Percentiles rank a stretch among this genome's conserved stretches.
phyloP scores from a whole-genome alignment of 169 alveolate species.

The Plasmodium malariae region DNA sequence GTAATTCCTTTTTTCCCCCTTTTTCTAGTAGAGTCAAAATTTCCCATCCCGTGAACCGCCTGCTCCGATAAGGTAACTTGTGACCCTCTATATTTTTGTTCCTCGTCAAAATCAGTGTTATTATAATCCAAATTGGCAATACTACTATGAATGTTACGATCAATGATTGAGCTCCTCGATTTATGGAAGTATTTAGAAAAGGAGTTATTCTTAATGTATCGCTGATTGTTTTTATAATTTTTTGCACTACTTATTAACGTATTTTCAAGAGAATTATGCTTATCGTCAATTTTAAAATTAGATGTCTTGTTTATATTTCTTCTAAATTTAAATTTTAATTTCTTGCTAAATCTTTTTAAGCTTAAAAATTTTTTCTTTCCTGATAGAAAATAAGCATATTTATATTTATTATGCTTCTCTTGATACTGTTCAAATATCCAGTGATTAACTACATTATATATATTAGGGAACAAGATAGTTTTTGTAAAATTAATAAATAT shows the following conservation, averaged over 20 bases:
- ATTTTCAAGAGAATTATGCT: not conserved
- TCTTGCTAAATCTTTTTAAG: slow-evolving; percentile 49
- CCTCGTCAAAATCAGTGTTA: slow-evolving; percentile 41
- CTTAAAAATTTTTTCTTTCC: slow-evolving; percentile 35
- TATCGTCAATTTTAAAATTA: not conserved
- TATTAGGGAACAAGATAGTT: slow-evolving; percentile 77
- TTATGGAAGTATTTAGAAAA: slow-evolving; percentile 16
- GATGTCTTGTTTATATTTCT: not conserved
- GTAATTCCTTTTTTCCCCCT: not conserved
- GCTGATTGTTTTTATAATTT: not conserved
- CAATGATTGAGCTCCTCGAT: not conserved
- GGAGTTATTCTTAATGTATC: not conserved
- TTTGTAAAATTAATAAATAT: slow-evolving; percentile 76
- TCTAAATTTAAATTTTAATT: slow-evolving; percentile 25
- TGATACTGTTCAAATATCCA: slow-evolving; percentile 79
- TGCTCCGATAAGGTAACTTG: slow-evolving; percentile 24
- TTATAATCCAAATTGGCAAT: slow-evolving; percentile 8
- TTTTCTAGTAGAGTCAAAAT: not conserved
- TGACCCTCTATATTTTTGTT: slow-evolving; percentile 4
- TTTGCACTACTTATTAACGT: not conserved
- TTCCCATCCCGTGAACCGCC: slow-evolving; percentile 40
- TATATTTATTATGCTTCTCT: slow-evolving; percentile 62
- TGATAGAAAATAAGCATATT: slow-evolving; percentile 2
- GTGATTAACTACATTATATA: slow-evolving; percentile 78
- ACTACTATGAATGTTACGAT: not conserved